Conservation (phyloP, 2,329 filamentous ascomycete species). For the Verticillium klebahnii region DNA sequence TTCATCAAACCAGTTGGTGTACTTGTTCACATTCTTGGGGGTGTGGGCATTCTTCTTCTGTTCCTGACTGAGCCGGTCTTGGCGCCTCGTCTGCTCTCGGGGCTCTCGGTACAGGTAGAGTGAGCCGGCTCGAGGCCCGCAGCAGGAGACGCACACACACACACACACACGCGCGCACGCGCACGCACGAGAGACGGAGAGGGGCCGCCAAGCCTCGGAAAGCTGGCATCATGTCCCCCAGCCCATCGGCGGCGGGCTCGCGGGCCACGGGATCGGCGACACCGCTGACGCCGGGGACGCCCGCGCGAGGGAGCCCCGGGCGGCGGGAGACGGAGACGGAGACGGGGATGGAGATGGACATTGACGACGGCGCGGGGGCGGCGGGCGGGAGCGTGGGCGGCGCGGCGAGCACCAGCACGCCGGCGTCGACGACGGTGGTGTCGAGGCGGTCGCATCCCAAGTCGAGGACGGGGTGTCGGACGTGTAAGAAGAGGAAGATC, state of each 20-base stretch:
- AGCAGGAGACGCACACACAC: neutral
- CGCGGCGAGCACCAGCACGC: neutral
- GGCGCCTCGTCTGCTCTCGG: no score
- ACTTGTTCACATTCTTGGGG: no score
- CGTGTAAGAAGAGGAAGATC: slow-evolving; percentile 51
- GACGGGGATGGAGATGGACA: neutral
- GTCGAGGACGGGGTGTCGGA: slow-evolving; percentile 46
- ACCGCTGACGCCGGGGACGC: slow-evolving; percentile 1
- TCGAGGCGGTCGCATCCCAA: slow-evolving; percentile 51
- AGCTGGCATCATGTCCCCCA: neutral
- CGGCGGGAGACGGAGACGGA: neutral
- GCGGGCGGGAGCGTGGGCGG: neutral
- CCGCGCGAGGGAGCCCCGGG: neutral
- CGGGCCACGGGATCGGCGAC: neutral
- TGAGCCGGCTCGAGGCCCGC: no score
- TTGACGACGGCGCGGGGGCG: neutral
- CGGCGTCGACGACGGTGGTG: neutral
- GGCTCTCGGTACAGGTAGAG: no score
- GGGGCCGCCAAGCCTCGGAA: no score
- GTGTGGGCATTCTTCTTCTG: no score
- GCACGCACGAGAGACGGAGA: neutral
- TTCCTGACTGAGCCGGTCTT: no score
- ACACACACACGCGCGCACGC: neutral
- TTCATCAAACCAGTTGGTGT: no score
- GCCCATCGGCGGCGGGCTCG: neutral